phyloP scores from a whole-genome alignment of 2,329 filamentous ascomycete genomes.

The Fusarium begoniae region DNA sequence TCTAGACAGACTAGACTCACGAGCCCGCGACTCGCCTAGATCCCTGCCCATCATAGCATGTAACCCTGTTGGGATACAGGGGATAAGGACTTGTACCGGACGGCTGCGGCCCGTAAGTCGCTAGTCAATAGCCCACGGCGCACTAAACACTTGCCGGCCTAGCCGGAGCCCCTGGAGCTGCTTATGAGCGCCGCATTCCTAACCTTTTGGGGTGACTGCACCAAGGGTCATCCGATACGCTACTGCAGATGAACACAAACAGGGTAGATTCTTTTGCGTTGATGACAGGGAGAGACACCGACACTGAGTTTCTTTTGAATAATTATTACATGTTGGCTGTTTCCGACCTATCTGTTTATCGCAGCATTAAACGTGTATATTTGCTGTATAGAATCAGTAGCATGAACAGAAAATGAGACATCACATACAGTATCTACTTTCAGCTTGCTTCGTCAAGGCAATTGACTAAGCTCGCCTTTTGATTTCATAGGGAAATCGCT shows the following conservation, averaged over 20 bases:
- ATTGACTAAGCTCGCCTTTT: neutral
- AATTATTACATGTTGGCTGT: neutral
- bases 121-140: neutral
- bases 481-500: accelerated
- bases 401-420: neutral
- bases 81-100: neutral
- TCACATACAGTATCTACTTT: neutral
- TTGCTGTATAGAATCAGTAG: neutral
- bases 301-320: neutral
- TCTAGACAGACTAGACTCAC: neutral
- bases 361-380: neutral
- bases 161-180: neutral
- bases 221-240: neutral
- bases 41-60: neutral
- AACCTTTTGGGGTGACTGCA: neutral
- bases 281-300: neutral
- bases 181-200: neutral
- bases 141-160: neutral
- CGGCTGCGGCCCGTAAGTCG: neutral
- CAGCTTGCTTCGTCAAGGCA: neutral
- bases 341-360: neutral
- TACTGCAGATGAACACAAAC: neutral
- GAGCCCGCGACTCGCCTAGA: neutral
- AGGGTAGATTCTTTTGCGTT: neutral
- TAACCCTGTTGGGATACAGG: neutral